Base-by-base conservation (phyloP, 768 basidiomycete species). In the Rickenella mellea region DNA sequence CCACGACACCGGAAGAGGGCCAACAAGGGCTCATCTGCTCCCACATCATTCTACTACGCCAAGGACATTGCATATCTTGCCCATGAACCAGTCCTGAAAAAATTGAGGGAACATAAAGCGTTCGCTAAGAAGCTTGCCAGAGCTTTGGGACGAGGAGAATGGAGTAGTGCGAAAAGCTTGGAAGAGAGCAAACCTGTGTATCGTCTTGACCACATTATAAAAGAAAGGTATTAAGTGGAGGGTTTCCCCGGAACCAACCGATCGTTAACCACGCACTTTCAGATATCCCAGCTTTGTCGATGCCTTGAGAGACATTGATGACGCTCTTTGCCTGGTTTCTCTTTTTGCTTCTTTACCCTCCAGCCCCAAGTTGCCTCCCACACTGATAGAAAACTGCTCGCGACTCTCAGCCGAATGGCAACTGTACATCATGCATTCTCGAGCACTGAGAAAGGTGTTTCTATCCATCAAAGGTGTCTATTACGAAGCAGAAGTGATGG, bases 231-330 rank as follows among this genome's bases (percentile, higher is more conserved):
- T 17, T 36, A 50, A 48, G 73, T 58, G 19, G 2, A 27, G 30
- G 37, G 31, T 57, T 32, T 31, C 17, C 51, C 47, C 47, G 39
- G 43, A 22, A n/a, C n/a, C n/a, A n/a, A n/a, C n/a, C n/a, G n/a
- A n/a, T n/a, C n/a, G n/a, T n/a, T n/a, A n/a, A n/a, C n/a, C n/a
- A n/a, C n/a, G 14, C 7, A 27, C 46, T 39, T 9, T 22, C 47
- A 96, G 94, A 58, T 99, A 99, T 63, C 92, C 96, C 2, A 96
- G 92, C 2, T 99, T 99, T 64, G 74, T 89, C 41, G 91, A 97
- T 56, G 92, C 96, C 27, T 63, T 98, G 19, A 80, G 93, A 49
- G 96, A 99, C 59, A 87, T 98, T 51, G 93, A 97, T 61, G 96
- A 99, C 55, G 93, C 91, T 4, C 71, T 99, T 22, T 97, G 90